phyloP scores from a whole-genome alignment of 1,284 basidiomycete species.

The Pseudozyma pruni region DNA sequence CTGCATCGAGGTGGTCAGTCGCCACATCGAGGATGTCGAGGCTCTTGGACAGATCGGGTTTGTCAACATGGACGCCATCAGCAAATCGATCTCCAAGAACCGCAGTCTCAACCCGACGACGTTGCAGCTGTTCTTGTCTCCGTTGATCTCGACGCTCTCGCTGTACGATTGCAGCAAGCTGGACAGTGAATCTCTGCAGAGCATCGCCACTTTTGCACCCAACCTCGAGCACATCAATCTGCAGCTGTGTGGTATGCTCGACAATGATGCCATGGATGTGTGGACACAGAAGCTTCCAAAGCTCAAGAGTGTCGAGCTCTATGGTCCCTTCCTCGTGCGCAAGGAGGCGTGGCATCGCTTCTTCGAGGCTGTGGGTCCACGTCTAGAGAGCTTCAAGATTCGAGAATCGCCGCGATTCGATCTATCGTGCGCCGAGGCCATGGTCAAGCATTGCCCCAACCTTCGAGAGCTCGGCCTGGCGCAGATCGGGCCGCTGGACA shows the following conservation, averaged over 20 bases:
- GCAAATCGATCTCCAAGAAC: slow-evolving; percentile 80
- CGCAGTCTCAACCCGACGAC: slow-evolving; percentile 81
- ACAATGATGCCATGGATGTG: slow-evolving; percentile 75
- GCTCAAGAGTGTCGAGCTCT: slow-evolving; percentile 80
- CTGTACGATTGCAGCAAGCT: slow-evolving; percentile 85
- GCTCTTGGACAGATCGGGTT: slow-evolving; percentile 85
- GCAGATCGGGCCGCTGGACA: slow-evolving; percentile 76
- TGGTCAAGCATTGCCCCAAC: slow-evolving; percentile 75
- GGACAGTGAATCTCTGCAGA: slow-evolving; percentile 52
- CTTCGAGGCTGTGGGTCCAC: slow-evolving; percentile 74
- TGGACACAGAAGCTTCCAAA: slow-evolving; percentile 77
- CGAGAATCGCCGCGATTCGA: slow-evolving; percentile 85
- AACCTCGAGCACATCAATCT: slow-evolving; percentile 72
- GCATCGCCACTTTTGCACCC: slow-evolving; percentile 58
- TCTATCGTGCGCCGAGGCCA: slow-evolving; percentile 75
- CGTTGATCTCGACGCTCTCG: slow-evolving; percentile 76
- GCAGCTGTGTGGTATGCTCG: slow-evolving; percentile 86
- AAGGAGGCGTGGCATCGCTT: slow-evolving; percentile 80
- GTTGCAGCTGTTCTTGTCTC: slow-evolving; percentile 83
- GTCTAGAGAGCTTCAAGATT: slow-evolving; percentile 79
- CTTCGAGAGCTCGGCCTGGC: slow-evolving; percentile 80
- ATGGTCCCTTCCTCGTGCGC: slow-evolving; percentile 88
- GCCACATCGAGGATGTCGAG: slow-evolving; percentile 89
- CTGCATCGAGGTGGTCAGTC: slow-evolving; percentile 87
- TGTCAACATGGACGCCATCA: slow-evolving; percentile 60